Base-by-base conservation (phyloP, 176 grass and related monocot species). In the Oryza australiensis region DNA sequence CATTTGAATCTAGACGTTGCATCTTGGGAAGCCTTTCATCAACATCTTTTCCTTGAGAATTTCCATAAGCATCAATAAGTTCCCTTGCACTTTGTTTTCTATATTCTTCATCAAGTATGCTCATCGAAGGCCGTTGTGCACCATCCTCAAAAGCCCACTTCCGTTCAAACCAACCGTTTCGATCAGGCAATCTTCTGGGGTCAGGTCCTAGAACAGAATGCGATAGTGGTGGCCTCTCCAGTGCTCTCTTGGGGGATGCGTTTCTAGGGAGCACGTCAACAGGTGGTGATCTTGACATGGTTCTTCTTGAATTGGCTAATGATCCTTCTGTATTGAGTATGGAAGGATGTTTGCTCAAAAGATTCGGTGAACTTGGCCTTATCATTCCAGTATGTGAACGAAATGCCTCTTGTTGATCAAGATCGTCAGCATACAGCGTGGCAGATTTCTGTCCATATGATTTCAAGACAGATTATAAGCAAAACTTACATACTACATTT, bases 31-130 rank as follows among this genome's bases (percentile, higher is more conserved):
- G 20, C 79, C 87, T 91, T 78, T 89, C 94, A 82, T 84, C 82
- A 60, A 79, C 81, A 76, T 84, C 87, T 57, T 70, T 86, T 32
- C 82, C 93, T 88, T 88, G 87, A 91, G 65, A 90, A 91, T 94
- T 94, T 80, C 97, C 97, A 85, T 99, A 99, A 30, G 93, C 91
- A 87, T 94, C 97, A 88, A 99, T 99, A 77, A 99, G 87, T 40
- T 99, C 93, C 85, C 97, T 90, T 73, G 93, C 80, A 80, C 90
- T 85, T 57, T 89, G 91, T 45, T 90, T 91, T 30, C 85, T 85
- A 70, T 88, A 90, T 72, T 90, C 96, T 83, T 95, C 88, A 74
- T 82, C 89, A 46, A 83, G 86, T 59, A 87, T 91, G 73, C 68
- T 77, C 13, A 81, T 82, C 5, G 72, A 72, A 48, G 80, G n/a